Conservation (phyloP, 73 alveolate species). For the Paramecium sonneborni region DNA sequence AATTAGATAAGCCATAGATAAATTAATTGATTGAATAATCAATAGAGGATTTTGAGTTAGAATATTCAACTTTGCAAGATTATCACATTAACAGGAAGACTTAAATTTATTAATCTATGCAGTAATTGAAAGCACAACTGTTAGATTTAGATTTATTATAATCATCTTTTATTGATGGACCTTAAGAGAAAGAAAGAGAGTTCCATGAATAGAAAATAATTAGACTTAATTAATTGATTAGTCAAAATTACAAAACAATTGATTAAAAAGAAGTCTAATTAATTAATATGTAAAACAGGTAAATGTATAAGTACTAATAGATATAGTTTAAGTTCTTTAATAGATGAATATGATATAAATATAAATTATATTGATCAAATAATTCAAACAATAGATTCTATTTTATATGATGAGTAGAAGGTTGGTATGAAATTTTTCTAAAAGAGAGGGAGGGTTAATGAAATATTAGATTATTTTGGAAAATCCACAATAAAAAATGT, state of each 20-base stretch:
- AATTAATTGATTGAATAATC: neutral
- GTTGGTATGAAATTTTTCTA: neutral
- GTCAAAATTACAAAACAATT: neutral
- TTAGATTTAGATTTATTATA: neutral
- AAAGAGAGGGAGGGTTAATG: slow-evolving; percentile 10
- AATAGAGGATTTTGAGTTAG: neutral
- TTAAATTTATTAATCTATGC: neutral
- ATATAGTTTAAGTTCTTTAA: neutral
- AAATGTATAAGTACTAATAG: neutral
- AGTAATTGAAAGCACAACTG: neutral
- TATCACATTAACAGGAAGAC: neutral
- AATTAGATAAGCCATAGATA: neutral
- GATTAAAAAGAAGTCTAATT: neutral
- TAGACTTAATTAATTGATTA: neutral
- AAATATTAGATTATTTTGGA: neutral
- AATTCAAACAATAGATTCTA: neutral
- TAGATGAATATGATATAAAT: neutral
- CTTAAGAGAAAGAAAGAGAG: slow-evolving; percentile 19
- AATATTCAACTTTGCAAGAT: neutral
- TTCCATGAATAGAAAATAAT: neutral
- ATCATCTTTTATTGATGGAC: neutral
- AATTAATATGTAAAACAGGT: neutral
- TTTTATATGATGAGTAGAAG: neutral
- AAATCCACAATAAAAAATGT: neutral
- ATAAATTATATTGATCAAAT: neutral